These are phyloP conservation scores for Cladorrhinum sp. DNA, from an alignment of 2,329 filamentous ascomycete species.

Conservation along the genomic window DNA sequence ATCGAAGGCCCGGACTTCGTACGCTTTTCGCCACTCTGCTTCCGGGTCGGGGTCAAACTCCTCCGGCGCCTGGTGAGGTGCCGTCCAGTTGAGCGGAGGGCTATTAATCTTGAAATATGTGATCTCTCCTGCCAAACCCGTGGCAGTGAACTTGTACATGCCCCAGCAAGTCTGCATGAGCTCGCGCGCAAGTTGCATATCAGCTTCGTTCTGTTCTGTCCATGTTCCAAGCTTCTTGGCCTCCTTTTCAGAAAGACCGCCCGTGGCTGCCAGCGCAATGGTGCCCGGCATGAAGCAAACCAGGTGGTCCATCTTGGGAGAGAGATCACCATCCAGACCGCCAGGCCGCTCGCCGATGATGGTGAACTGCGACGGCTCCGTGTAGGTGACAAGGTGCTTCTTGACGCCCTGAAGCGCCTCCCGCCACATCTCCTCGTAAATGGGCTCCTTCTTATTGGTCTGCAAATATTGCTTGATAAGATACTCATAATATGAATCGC, in stretches of 20 bases:
- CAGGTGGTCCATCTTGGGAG: slow-evolving; percentile 95
- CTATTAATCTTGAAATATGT: slow-evolving; percentile 78
- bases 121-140: slow-evolving; percentile 92
- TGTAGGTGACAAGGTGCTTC: slow-evolving; percentile 90
- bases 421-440: slow-evolving; percentile 93
- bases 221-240: slow-evolving; percentile 71
- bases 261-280: slow-evolving; percentile 84
- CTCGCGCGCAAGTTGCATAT: slow-evolving; percentile 83
- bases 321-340: slow-evolving; percentile 64
- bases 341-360: slow-evolving; percentile 81
- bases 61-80: slow-evolving; percentile 47
- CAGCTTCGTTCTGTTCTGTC: slow-evolving; percentile 76
- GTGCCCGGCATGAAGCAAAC: slow-evolving; percentile 98
- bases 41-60: slow-evolving; percentile 50
- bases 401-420: slow-evolving; percentile 81
- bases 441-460: slow-evolving; percentile 77
- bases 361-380: slow-evolving; percentile 74
- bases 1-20: slow-evolving; percentile 75
- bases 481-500: slow-evolving; percentile 98
- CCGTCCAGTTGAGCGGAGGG: slow-evolving; percentile 62
- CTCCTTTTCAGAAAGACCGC: slow-evolving; percentile 69
- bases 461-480: slow-evolving; percentile 98
- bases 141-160: slow-evolving; percentile 88
- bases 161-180: slow-evolving; percentile 97
- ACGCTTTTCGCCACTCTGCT: slow-evolving; percentile 73